These are phyloP conservation scores for Vishniacozyma victoriae DNA, from an alignment of 768 basidiomycete genomes.

Conservation along the genomic window DNA sequence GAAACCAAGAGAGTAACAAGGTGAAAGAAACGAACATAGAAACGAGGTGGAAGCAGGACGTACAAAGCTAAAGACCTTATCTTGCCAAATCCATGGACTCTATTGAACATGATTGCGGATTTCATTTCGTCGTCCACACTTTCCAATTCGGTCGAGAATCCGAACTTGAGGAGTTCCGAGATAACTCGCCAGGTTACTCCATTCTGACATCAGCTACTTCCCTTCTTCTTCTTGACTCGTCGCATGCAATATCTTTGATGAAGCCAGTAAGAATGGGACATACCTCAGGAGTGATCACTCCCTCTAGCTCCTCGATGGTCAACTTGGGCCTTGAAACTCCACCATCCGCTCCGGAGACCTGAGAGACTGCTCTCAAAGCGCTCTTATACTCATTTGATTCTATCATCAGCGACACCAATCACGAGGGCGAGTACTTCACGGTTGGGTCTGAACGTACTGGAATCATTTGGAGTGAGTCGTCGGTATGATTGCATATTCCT, in stretches of 20 bases:
- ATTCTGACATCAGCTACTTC: conserved; percentile 19
- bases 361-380: conserved; percentile 21
- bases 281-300: conserved; percentile 34
- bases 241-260: not conserved
- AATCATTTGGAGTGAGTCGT: conserved; percentile 6
- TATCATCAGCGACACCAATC: not conserved
- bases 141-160: conserved; percentile 27
- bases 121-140: conserved; percentile 13
- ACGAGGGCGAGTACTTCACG: not conserved
- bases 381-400: conserved; percentile 9
- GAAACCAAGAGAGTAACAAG: not conserved
- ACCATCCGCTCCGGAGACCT: conserved; percentile 15
- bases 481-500: conserved; percentile 18
- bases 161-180: conserved; percentile 21
- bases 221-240: not conserved
- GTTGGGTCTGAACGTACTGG: not conserved
- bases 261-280: conserved; percentile 1
- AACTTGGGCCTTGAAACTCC: conserved; percentile 12
- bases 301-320: conserved; percentile 30
- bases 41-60: too few species aligned
- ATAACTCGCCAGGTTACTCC: conserved; percentile 39
- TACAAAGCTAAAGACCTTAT: conserved; percentile 24
- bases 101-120: conserved; percentile 27
- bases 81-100: conserved; percentile 36
- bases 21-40: not conserved